phyloP scores from a whole-genome alignment of 257 asterid genomes.

The Linderniella brevidens region DNA sequence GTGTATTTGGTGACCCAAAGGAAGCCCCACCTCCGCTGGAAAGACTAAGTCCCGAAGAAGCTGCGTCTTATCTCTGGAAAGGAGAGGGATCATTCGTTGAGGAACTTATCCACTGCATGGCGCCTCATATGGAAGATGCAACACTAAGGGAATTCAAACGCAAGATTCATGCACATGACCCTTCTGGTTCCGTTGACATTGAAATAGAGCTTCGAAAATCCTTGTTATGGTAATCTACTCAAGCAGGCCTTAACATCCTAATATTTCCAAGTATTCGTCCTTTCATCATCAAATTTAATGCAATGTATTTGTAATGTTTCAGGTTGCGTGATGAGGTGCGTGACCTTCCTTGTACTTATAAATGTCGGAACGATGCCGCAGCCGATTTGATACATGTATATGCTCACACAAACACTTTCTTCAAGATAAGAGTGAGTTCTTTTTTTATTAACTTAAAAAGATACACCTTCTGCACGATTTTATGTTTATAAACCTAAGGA shows the following conservation, averaged over 20 bases:
- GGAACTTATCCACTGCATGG: slow-evolving; percentile 61
- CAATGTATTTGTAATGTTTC: slow-evolving; percentile 13
- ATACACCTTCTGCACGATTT: slow-evolving; percentile 1
- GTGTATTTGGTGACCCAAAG: slow-evolving; percentile 89
- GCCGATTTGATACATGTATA: slow-evolving; percentile 93
- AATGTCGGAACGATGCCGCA: slow-evolving; percentile 94
- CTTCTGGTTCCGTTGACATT: slow-evolving; percentile 51
- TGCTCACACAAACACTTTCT: slow-evolving; percentile 73
- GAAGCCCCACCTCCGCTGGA: slow-evolving; percentile 91
- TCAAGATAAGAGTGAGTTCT: slow-evolving; percentile 58
- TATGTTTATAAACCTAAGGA: neutral
- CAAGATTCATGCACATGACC: slow-evolving; percentile 68
- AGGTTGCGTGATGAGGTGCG: slow-evolving; percentile 99
- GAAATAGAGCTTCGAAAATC: slow-evolving; percentile 58
- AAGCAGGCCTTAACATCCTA: neutral
- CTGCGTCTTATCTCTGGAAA: slow-evolving; percentile 65
- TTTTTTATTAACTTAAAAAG: slow-evolving; percentile 5
- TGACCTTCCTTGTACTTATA: slow-evolving; percentile 72
- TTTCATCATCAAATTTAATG: neutral
- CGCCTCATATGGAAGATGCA: slow-evolving; percentile 78
- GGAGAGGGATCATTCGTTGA: slow-evolving; percentile 89
- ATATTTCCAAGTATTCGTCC: neutral
- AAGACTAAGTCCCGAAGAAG: slow-evolving; percentile 66
- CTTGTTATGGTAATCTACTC: slow-evolving; percentile 56
- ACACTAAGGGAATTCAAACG: slow-evolving; percentile 54